Percentiles rank a stretch among this genome's conserved stretches.
phyloP scores from a whole-genome alignment of 176 grass and related monocot genomes.

The Neostapfia colusana region DNA sequence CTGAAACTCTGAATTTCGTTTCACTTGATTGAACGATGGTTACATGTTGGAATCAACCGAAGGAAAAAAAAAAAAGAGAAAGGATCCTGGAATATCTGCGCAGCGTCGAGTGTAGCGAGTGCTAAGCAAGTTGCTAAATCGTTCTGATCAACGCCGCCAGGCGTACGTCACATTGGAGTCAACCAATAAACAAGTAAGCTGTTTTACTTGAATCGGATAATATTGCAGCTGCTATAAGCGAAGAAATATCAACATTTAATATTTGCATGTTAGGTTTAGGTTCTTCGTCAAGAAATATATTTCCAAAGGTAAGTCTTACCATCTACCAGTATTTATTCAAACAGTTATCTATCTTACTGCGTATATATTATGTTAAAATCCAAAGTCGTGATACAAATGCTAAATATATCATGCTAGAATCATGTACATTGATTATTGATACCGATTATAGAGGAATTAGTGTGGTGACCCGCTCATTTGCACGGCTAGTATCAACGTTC shows the following conservation, averaged over 20 bases:
- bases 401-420: neutral
- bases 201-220: slow-evolving; percentile 75
- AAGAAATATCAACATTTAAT: slow-evolving; percentile 67
- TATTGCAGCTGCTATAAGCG: slow-evolving; percentile 57
- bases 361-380: neutral
- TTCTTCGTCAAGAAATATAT: slow-evolving; percentile 65
- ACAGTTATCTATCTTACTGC: slow-evolving; percentile 5
- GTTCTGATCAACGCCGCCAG: neutral
- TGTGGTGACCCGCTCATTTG: too few relatives aligned
- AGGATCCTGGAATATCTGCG: slow-evolving; percentile 13
- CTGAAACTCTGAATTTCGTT: neutral
- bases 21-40: neutral
- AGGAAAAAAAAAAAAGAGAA: too few relatives aligned
- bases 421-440: too few relatives aligned
- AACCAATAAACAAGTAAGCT: slow-evolving; percentile 10
- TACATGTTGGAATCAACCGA: neutral
- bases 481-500: too few relatives aligned
- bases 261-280: slow-evolving; percentile 73
- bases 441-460: too few relatives aligned
- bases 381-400: neutral
- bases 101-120: slow-evolving; percentile 1
- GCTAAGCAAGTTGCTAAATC: neutral
- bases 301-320: slow-evolving; percentile 59
- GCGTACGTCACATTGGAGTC: neutral
- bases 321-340: neutral